Base-by-base conservation (phyloP, 176 grass and related monocot species). In the Oryza coarctata region DNA sequence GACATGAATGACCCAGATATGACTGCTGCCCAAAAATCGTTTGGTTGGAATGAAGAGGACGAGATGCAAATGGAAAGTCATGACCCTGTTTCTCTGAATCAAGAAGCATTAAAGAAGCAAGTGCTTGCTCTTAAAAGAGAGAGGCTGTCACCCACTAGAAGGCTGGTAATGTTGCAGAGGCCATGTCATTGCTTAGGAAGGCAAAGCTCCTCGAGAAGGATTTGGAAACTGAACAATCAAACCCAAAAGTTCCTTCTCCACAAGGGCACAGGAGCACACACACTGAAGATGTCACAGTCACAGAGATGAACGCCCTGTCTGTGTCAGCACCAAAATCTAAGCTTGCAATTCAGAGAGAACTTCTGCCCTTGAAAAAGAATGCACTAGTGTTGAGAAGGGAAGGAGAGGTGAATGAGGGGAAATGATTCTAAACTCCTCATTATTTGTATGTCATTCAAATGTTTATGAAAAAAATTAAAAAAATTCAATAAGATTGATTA, bases 361-460 rank as follows among this genome's bases (percentile, higher is more conserved):
- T 98, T 38, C 65, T 98, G 83, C 88, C 92, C 85, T 80, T 98
- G 78, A 98, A 98, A 86, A 98, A 95, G 84, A 88, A 81, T 75
- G 95, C 90, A 18, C 92, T 98, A 73, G 83, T 82, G 35, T 91
- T 98, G 80, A 94, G 95, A 85, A 88, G 95, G 83, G 95, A 88
- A 80, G 95, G 95, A 52, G 88, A 89, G 78, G 78, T 93, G 12
- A n/a, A n/a, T n/a, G n/a, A n/a, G n/a, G n/a, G n/a, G n/a, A n/a
- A n/a, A n/a, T n/a, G n/a, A n/a, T n/a, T n/a, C n/a, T n/a, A n/a
- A n/a, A n/a, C n/a, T n/a, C n/a, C n/a, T n/a, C n/a, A n/a, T n/a
- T n/a, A n/a, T n/a, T n/a, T n/a, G n/a, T n/a, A n/a, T n/a, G n/a
- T n/a, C n/a, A n/a, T n/a, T n/a, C n/a, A n/a, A n/a, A n/a, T n/a